phyloP scores from a whole-genome alignment of 352 stramenopile species.

The Pythium biforme region DNA sequence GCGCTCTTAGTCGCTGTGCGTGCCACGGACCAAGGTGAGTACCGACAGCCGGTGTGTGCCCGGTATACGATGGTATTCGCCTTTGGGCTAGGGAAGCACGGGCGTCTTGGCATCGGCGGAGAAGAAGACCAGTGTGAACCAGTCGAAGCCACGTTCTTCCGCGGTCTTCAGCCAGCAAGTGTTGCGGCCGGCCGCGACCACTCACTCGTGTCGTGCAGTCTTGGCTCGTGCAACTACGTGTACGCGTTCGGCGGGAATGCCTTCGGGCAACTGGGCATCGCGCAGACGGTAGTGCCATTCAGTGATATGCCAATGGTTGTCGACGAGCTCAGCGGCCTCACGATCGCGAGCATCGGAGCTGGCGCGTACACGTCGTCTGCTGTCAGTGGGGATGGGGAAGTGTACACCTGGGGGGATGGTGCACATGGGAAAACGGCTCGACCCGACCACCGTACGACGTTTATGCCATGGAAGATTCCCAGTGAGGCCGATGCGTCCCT shows the following conservation, averaged over 20 bases:
- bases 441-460: conserved; percentile 44
- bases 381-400: conserved; percentile 52
- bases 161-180: conserved; percentile 43
- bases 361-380: conserved; percentile 55
- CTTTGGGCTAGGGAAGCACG: conserved; percentile 43
- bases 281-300: conserved; percentile 25
- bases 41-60: not conserved
- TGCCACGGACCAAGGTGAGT: not conserved
- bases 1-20: conserved; percentile 37
- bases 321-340: conserved; percentile 42
- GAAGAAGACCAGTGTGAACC: conserved; percentile 27
- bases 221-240: conserved; percentile 41
- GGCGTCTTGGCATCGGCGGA: conserved; percentile 63
- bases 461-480: conserved; percentile 60
- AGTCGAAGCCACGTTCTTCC: conserved; percentile 57
- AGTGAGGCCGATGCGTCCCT: conserved; percentile 4
- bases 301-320: conserved; percentile 60
- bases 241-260: conserved; percentile 75
- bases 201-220: conserved; percentile 56
- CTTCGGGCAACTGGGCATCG: conserved; percentile 64
- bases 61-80: conserved; percentile 46
- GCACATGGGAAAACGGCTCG: conserved; percentile 46
- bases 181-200: conserved; percentile 59
- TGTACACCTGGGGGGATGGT: conserved; percentile 72
- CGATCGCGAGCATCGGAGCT: conserved; percentile 40